These are phyloP conservation scores for Mycena rosella DNA, from an alignment of 768 basidiomycete genomes.

Conservation along the genomic window DNA sequence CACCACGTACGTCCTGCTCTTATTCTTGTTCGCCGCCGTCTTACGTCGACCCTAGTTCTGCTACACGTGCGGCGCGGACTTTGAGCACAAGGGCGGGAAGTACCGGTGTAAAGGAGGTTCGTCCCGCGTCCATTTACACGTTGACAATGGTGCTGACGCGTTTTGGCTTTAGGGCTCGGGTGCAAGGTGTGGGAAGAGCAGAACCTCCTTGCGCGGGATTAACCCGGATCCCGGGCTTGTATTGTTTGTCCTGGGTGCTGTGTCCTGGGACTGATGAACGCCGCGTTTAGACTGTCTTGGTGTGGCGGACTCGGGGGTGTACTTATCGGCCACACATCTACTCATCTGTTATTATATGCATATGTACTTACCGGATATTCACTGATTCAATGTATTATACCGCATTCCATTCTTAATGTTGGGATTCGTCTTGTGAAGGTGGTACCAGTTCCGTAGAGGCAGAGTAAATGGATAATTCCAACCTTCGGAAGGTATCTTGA, in stretches of 20 bases:
- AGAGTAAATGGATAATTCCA: no score
- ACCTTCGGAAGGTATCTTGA: no score
- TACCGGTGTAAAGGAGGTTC: conserved; percentile 39
- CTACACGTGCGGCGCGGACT: conserved; percentile 39
- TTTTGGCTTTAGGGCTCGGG: conserved; percentile 24
- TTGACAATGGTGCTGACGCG: not conserved
- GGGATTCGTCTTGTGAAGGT: no score
- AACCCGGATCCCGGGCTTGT: no score
- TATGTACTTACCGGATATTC: conserved; percentile 15
- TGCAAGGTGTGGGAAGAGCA: conserved; percentile 42
- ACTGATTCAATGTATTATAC: conserved; percentile 26
- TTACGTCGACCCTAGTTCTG: conserved; percentile 33
- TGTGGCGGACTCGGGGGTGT: not conserved
- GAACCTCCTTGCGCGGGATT: conserved; percentile 32
- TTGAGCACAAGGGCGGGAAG: conserved; percentile 36
- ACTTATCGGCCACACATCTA: not conserved
- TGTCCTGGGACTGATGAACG: no score
- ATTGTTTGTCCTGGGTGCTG: no score
- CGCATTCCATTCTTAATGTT: not conserved
- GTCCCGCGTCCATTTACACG: not conserved
- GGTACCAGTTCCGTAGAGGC: no score
- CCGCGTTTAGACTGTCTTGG: not conserved
- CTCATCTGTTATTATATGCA: not conserved
- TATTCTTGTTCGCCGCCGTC: conserved; percentile 15
- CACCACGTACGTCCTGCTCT: conserved; percentile 36